These are phyloP conservation scores for Leucocoprinus gongylophorus DNA, from an alignment of 1,284 basidiomycete genomes.

Conservation along the genomic window DNA sequence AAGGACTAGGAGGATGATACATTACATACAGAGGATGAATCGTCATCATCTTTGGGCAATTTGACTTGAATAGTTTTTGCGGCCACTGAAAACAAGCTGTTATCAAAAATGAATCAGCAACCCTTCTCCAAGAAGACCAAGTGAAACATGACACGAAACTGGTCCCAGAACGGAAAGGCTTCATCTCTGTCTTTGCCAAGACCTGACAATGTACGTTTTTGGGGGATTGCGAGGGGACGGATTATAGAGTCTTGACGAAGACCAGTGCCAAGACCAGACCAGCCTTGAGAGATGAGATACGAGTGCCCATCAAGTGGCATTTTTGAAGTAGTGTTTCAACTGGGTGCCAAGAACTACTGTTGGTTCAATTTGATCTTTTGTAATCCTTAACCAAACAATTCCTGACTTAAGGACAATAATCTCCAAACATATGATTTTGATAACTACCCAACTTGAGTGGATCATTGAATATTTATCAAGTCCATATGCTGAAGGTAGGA, in stretches of 20 bases:
- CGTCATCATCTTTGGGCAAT: constrained; percentile 39
- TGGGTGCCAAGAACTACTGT: no score
- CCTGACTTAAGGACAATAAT: no score
- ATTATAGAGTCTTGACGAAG: constrained; percentile 62
- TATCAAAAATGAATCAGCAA: background rate
- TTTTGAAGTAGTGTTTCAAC: constrained; percentile 2
- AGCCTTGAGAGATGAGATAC: constrained; percentile 79
- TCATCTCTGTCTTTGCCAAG: constrained; percentile 90
- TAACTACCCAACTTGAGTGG: no score
- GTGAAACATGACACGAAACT: constrained; percentile 36
- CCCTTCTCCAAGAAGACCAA: background rate
- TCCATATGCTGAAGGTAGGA: no score
- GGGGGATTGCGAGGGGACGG: constrained; percentile 70
- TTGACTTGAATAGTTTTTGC: constrained; percentile 73
- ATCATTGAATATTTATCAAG: no score
- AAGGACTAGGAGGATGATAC: no score
- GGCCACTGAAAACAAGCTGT: constrained; percentile 70
- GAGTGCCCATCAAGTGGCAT: constrained; percentile 76
- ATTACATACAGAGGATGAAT: constrained; percentile 1
- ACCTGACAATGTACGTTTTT: constrained; percentile 79
- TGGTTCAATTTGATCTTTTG: no score
- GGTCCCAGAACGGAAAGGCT: constrained; percentile 94
- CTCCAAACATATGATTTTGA: no score
- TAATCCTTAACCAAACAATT: no score
- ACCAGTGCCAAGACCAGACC: constrained; percentile 77